A percentile compares a stretch with the other conserved stretches of the same genome.
These are phyloP conservation scores for Biscogniauxia sp. DNA, from an alignment of 2,329 filamentous ascomycete genomes.

Conservation along the genomic window DNA sequence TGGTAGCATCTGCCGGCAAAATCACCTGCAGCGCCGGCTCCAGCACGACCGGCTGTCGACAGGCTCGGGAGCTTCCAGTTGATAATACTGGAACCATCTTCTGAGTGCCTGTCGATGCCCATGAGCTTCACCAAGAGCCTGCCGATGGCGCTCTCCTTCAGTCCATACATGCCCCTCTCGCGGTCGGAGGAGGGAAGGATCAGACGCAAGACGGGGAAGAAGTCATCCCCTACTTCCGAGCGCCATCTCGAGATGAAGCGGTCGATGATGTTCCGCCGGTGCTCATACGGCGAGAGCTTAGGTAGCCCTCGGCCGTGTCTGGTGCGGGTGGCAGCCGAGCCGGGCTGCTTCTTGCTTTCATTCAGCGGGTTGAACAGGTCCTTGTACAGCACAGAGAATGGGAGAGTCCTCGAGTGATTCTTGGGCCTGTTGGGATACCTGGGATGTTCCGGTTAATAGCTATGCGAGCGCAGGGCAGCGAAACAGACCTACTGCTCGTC, in stretches of 20 bases:
- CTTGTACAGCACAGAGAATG: conserved; percentile 76
- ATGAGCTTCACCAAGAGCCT: conserved; percentile 89
- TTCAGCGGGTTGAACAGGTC: conserved; percentile 77
- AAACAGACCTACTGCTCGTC: conserved; percentile 40
- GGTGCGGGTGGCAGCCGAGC: conserved; percentile 49
- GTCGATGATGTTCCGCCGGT: conserved; percentile 76
- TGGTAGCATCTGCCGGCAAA: conserved; percentile 89
- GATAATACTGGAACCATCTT: conserved; percentile 79
- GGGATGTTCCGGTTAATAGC: conserved; percentile 8
- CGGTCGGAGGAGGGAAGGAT: conserved; percentile 92
- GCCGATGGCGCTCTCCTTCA: conserved; percentile 89
- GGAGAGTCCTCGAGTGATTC: conserved; percentile 76
- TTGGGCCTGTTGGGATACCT: conserved; percentile 80
- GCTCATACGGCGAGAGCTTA: conserved; percentile 70
- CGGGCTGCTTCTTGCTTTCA: conserved; percentile 76
- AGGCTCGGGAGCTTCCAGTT: conserved; percentile 91
- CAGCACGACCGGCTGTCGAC: conserved; percentile 55
- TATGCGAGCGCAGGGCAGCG: not conserved
- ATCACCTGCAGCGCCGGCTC: conserved; percentile 62
- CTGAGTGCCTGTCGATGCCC: conserved; percentile 86
- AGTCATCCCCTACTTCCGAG: conserved; percentile 82
- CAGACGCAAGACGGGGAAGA: conserved; percentile 88
- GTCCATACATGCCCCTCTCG: conserved; percentile 85
- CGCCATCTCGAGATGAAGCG: conserved; percentile 86
- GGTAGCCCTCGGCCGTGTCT: conserved; percentile 59